These are phyloP conservation scores for Fusarium citri DNA, from an alignment of 2,329 filamentous ascomycete species.

Conservation along the genomic window DNA sequence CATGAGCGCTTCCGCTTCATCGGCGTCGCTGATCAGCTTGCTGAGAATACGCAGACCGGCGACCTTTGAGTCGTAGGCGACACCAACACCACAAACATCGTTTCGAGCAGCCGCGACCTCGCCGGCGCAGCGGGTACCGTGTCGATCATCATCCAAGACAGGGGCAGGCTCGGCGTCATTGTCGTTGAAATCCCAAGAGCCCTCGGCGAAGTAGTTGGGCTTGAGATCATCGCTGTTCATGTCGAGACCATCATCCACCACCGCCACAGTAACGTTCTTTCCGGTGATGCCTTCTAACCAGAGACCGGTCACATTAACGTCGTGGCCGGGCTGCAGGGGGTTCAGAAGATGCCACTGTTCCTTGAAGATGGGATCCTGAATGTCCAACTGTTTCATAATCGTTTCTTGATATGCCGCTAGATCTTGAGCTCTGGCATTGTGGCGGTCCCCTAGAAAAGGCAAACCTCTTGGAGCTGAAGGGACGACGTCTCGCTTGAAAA, in stretches of 20 bases:
- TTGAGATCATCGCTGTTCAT: constrained; percentile 95
- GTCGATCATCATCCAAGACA: constrained; percentile 83
- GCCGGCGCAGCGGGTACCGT: constrained; percentile 94
- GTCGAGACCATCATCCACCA: constrained; percentile 95
- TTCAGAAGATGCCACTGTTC: constrained; percentile 98
- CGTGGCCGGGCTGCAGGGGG: constrained; percentile 81
- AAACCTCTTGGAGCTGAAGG: constrained; percentile 54
- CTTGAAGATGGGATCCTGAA: constrained; percentile 88
- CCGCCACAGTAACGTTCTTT: constrained; percentile 87
- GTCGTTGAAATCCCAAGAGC: constrained; percentile 98
- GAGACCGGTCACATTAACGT: constrained; percentile 94
- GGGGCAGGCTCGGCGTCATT: constrained; percentile 81
- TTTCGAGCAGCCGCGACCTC: constrained; percentile 95
- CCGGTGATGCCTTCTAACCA: constrained; percentile 94
- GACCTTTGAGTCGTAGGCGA: constrained; percentile 92
- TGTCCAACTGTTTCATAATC: constrained; percentile 75
- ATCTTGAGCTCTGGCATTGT: constrained; percentile 35
- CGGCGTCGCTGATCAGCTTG: constrained; percentile 88
- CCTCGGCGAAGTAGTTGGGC: constrained; percentile 91
- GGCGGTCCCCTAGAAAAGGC: constrained; percentile 18
- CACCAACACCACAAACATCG: constrained; percentile 92
- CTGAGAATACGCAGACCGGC: constrained; percentile 93
- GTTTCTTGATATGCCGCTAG: constrained; percentile 68
- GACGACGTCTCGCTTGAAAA: constrained; percentile 64
- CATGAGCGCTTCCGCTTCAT: constrained; percentile 93